Evolutionary conservation across 2,329 filamentous ascomycete species (phyloP), one percentile per base, ranked within the genome.

Genomic region (Neoarthrinium moseri): DNA sequence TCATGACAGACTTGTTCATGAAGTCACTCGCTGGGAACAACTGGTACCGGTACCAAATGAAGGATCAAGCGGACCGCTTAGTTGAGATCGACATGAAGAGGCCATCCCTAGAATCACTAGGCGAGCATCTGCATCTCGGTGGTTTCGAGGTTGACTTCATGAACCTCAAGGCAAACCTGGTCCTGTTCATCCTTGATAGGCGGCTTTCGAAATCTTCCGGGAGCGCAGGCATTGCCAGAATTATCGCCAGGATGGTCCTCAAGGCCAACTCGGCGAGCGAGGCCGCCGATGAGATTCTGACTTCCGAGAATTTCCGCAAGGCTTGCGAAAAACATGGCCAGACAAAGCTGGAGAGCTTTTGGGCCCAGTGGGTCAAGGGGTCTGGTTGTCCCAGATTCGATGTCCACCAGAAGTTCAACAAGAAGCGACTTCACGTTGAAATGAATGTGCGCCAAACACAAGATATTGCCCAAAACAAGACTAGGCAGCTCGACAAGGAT

Each of bases 381-480:
- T 85, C 90, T 13, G 95, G 95, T 1, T 97, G 91, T 57, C 94
- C 95, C 0, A 81, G 84, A 33, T 95, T 99, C 56, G 78, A 86
- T 39, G 88, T 95, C 39, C 87, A 84, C 30, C 91, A 96, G 54
- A 81, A 86, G 15, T 99, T 99, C 70, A 99, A 99, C 63, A 97
- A 97, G 72, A 99, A 99, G 72, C 88, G 95, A 56, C 77, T 97
- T 4, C 91, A 92, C 22, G 90, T 99, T 1, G 91, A 97, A 65
- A 87, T 99, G 75, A 86, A 83, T 8, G 89, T 99, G 52, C 81
- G 80, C 41, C 95, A 99, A 65, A 80, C 81, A 1, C 89, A 84
- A 50, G 69, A 74, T 32, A 74, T 71, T 13, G 71, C 59, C 4
- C 60, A 61, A 20, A 57, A 63, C 29, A 78, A 68, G 61, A 75